Evolutionary conservation across 495 filamentous ascomycete genomes (phyloP).

Genomic region (Penicillium ochrochloron): DNA sequence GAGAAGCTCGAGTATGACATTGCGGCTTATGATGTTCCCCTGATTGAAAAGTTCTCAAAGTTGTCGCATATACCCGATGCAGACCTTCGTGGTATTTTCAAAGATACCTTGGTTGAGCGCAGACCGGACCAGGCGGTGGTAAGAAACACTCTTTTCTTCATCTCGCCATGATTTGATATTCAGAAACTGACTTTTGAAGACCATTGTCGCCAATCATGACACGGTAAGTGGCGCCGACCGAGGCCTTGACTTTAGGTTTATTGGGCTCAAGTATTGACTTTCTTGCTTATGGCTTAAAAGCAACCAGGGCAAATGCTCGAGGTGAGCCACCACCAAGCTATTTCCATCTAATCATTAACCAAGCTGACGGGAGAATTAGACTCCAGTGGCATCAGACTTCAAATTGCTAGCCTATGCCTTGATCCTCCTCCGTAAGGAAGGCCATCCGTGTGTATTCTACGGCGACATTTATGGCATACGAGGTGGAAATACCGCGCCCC

Average conservation of each 20-base stretch:
- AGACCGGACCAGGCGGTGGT: constrained; percentile 68
- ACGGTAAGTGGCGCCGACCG: background rate
- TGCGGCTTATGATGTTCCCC: constrained; percentile 68
- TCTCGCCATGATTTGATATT: constrained; percentile 8
- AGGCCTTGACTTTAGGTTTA: background rate
- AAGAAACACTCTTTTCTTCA: constrained; percentile 27
- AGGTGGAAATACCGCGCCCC: constrained; percentile 42
- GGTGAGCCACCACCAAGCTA: constrained; percentile 33
- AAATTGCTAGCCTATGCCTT: constrained; percentile 63
- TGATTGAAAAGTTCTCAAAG: constrained; percentile 66
- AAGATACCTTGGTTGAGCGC: constrained; percentile 60
- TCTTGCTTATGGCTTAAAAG: constrained; percentile 34
- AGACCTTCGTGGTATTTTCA: constrained; percentile 66
- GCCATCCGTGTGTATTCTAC: constrained; percentile 75
- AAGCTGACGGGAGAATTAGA: constrained; percentile 32
- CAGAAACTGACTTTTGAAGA: constrained; percentile 28
- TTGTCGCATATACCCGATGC: constrained; percentile 54
- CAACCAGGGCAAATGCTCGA: constrained; percentile 65
- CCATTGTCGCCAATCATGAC: constrained; percentile 49
- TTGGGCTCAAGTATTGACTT: background rate
- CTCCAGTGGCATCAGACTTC: constrained; percentile 58
- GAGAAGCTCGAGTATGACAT: constrained; percentile 62
- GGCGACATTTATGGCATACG: constrained; percentile 76
- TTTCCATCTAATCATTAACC: background rate
- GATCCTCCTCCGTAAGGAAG: constrained; percentile 67